These are phyloP conservation scores for Tilletia setariae DNA, from an alignment of 1,284 basidiomycete genomes.

Conservation along the genomic window DNA sequence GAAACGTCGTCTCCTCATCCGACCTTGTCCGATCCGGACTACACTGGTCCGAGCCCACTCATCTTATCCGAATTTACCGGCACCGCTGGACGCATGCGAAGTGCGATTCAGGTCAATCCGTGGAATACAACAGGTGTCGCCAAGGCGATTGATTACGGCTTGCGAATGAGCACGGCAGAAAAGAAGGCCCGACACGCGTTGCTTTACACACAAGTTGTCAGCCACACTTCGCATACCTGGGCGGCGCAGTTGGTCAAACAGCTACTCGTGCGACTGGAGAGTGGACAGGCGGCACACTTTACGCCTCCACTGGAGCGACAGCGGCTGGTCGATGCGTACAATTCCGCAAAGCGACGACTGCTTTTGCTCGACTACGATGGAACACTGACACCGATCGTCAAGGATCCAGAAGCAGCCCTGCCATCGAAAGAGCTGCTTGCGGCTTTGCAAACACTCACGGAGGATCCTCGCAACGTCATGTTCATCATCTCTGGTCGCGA, in stretches of 20 bases:
- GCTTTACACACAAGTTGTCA: slow-evolving; percentile 74
- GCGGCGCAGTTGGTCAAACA: slow-evolving; percentile 84
- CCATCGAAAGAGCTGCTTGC: slow-evolving; percentile 74
- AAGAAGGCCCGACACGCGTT: slow-evolving; percentile 71
- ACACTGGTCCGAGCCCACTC: slow-evolving; percentile 63
- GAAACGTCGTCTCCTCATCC: background rate
- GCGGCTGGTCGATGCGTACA: slow-evolving; percentile 67
- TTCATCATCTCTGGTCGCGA: slow-evolving; percentile 99
- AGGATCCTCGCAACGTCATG: slow-evolving; percentile 82
- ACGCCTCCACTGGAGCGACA: slow-evolving; percentile 78
- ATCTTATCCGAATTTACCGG: slow-evolving; percentile 98
- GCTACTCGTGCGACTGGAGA: slow-evolving; percentile 76
- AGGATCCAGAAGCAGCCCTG: slow-evolving; percentile 80
- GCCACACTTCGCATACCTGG: slow-evolving; percentile 94
- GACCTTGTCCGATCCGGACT: slow-evolving; percentile 1
- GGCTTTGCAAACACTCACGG: slow-evolving; percentile 69
- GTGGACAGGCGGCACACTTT: slow-evolving; percentile 75
- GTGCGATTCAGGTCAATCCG: slow-evolving; percentile 69
- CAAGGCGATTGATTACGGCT: slow-evolving; percentile 84
- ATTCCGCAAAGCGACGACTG: slow-evolving; percentile 72
- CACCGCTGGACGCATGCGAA: slow-evolving; percentile 79
- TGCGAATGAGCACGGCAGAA: slow-evolving; percentile 75
- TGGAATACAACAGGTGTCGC: slow-evolving; percentile 85
- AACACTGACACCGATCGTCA: slow-evolving; percentile 94
- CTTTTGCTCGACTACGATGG: slow-evolving; percentile 98